Evolutionary conservation across 495 filamentous ascomycete species (phyloP), one percentile per base, ranked within the genome.

Genomic region (Aspergillus panamensis): DNA sequence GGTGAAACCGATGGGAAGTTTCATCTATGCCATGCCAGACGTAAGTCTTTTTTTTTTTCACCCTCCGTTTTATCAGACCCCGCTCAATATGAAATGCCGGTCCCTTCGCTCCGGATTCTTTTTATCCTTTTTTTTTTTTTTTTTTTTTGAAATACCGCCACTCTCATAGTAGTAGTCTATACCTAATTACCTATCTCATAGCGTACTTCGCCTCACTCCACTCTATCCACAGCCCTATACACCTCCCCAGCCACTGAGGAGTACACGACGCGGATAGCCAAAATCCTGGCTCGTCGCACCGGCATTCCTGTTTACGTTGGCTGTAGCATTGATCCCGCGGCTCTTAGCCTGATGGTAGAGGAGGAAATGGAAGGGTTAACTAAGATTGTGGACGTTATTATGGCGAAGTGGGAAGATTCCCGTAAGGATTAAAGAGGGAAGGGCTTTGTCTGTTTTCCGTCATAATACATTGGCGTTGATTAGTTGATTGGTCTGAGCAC

Each of bases 311-410:
- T 87, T 1, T 97, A 97, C 68, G 90, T 98, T 37, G 89, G 90
- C 8, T 94, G 89, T 44, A 87, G 82, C 63, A 74, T 80, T 51
- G 73, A 79, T 43, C 62, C 76, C 12, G 81, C 83, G 0, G 85
- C 81, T 8, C 79, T 91, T 43, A 88, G 88, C 1, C 84, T 89
- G 20, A 84, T 80, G 9, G 84, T 92, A n/a, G 90, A 95, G 66
- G 93, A 97, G 75, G 93, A 97, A 73, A 90, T 96, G 88, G 91
- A 94, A 64, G 92, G 87, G 2, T 81, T 97, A 53, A 82, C 77
- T 57, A 80, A 80, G 62, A 83, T 91, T 53, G 84, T 91, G 51
- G 82, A 88, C 49, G 77, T 87, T 47, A 77, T 93, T 12, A 73
- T 88, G 64, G 68, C 73, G 80, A 81, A 58, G 69, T 90, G 60